Conservation (phyloP, 164 flowering plant genomes). For the Santalum album region DNA sequence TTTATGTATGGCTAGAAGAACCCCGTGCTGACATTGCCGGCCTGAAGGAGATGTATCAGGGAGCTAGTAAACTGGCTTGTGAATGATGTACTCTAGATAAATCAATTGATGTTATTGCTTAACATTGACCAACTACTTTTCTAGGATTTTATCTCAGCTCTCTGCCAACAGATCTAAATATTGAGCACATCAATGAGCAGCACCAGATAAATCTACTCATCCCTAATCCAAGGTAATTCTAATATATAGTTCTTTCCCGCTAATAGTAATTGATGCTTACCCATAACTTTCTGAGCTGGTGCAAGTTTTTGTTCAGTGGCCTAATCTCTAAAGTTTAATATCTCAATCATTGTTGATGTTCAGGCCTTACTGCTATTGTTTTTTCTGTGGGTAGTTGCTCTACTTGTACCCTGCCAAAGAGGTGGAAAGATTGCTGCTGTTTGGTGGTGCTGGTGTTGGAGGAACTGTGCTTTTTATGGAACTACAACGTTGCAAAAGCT, state of each 20-base stretch:
- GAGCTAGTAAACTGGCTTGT: constrained; percentile 97
- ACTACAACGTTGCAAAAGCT: constrained; percentile 95
- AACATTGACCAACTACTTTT: too few relatives aligned
- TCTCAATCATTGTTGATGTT: background rate
- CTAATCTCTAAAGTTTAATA: background rate
- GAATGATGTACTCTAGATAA: constrained; percentile 51
- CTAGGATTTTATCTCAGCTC: background rate
- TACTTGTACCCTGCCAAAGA: constrained; percentile 90
- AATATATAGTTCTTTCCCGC: background rate
- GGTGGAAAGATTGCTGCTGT: constrained; percentile 97
- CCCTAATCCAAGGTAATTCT: constrained; percentile 41
- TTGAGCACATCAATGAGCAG: constrained; percentile 34
- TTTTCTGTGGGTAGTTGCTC: constrained; percentile 69
- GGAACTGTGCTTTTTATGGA: constrained; percentile 98
- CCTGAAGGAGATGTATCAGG: constrained; percentile 96
- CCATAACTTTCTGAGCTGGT: background rate
- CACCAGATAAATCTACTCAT: constrained; percentile 5
- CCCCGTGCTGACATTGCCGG: constrained; percentile 90
- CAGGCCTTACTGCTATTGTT: background rate
- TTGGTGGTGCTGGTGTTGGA: constrained; percentile 99
- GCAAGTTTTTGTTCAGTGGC: background rate
- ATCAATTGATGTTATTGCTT: background rate
- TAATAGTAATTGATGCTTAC: too few relatives aligned
- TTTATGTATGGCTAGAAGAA: constrained; percentile 76
- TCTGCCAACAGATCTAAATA: constrained; percentile 46